Base-by-base conservation (phyloP, 1,284 basidiomycete genomes). In the Cryptococcus sp. region DNA sequence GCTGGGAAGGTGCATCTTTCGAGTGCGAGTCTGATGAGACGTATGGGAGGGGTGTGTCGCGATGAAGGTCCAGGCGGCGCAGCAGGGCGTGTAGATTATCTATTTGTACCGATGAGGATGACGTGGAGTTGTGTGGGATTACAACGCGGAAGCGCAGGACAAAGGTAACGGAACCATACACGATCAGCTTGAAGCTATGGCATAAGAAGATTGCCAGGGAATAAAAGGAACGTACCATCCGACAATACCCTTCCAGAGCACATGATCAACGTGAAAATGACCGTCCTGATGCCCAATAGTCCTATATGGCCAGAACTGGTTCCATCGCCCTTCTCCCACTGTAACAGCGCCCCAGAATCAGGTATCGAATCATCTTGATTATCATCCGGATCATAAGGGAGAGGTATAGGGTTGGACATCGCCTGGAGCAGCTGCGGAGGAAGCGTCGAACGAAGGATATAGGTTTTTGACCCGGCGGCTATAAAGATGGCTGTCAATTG, bases 251-350 rank as follows among this genome's bases (percentile, higher is more conserved):
- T 57, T 13, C 72, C 70, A 26, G 61, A 51, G 17, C 64, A 64
- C 52, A 79, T 63, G 45, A 79, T 64, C n/a, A 77, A 54, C 22
- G 65, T 71, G 39, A 79, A 59, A 46, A 79, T 72, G n/a, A 78
- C 62, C 26, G 72, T 75, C 6, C 76, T 60, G 29, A 79, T 65
- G 1, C 78, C 78, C 26, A 78, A 50, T 39, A 76, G 44, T 5
- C 63, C 75, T 10, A 76, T 59, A 50, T 68, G 67, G 2, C 70
- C 73, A 0, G 65, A 46, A 2, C 53, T 54, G 6, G 66, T 67
- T 1, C 69, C 72, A 61, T 78, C 78, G 0, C 66, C 70, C 57
- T 74, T 76, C 40, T 76, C 73, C 71, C 72, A 75, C 20, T 63
- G 62, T 15, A 78, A 38, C 39, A 79, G 55, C 16, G 76, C 74